Evolutionary conservation across 176 grass and related monocot species (phyloP).

Genomic region (Ampelocalamus luodianensis): DNA sequence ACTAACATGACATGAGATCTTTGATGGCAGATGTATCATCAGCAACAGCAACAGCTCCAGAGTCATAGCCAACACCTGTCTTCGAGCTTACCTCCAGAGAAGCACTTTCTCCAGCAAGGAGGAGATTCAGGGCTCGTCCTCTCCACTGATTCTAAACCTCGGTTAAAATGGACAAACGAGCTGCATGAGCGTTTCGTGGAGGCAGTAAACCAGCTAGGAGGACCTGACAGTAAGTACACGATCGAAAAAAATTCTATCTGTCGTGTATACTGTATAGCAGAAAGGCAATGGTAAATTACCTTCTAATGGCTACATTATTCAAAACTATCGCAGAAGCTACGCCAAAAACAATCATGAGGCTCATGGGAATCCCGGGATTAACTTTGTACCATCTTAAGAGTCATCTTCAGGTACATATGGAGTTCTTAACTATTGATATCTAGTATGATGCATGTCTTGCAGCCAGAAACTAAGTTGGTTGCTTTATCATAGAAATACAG

Average conservation of each 20-base stretch:
- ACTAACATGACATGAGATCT: conserved; percentile 26
- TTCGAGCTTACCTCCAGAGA: conserved; percentile 64
- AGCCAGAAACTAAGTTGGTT: conserved; percentile 37
- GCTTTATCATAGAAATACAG: conserved; percentile 73
- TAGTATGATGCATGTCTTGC: conserved; percentile 37
- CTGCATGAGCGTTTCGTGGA: conserved; percentile 81
- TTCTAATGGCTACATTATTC: neutral
- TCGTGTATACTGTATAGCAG: neutral
- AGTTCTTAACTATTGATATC: conserved; percentile 18
- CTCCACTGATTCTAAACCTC: conserved; percentile 86
- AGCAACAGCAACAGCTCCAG: conserved; percentile 53
- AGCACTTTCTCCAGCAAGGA: conserved; percentile 55
- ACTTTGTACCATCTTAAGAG: conserved; percentile 98
- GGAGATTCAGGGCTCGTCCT: conserved; percentile 86
- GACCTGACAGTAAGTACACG: conserved; percentile 81
- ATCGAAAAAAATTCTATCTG: neutral
- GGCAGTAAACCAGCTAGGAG: conserved; percentile 80
- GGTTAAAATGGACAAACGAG: conserved; percentile 95
- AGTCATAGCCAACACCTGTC: conserved; percentile 60
- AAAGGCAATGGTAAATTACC: neutral
- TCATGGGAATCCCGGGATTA: conserved; percentile 91
- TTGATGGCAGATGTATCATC: conserved; percentile 83
- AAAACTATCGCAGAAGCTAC: conserved; percentile 74
- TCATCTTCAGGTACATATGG: conserved; percentile 82
- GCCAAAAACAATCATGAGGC: conserved; percentile 87